Percentiles rank a stretch among this genome's conserved stretches.
Conservation (phyloP, 192 early-diverging fungal genomes). For the Haplosporangium gracile region DNA sequence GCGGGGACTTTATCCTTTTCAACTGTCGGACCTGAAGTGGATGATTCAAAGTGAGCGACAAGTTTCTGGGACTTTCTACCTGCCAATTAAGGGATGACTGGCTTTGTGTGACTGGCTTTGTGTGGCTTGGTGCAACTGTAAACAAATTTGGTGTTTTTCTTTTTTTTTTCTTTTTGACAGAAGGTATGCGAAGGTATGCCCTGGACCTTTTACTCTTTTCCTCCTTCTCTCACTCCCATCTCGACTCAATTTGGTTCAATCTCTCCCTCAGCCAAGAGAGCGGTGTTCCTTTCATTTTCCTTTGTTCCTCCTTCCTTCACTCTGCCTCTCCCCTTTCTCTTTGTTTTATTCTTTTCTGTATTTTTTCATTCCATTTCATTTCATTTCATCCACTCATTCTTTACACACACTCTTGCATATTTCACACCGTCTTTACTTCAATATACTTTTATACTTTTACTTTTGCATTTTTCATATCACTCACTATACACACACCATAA, state of each 20-base stretch:
- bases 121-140: neutral
- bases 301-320: no score
- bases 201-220: constrained; percentile 5
- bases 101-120: neutral
- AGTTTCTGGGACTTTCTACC: neutral
- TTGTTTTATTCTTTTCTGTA: neutral
- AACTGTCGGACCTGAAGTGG: neutral
- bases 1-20: neutral
- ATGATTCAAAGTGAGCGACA: no score
- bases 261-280: constrained; percentile 5
- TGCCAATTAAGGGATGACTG: neutral
- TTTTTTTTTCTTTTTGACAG: neutral
- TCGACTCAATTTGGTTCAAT: neutral
- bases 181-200: neutral
- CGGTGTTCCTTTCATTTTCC: neutral
- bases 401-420: neutral
- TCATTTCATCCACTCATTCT: neutral
- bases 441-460: neutral
- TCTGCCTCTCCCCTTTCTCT: neutral
- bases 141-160: constrained; percentile 9
- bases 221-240: neutral
- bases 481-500: neutral
- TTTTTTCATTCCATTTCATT: neutral
- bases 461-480: neutral
- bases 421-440: neutral